Evolutionary conservation across 1,139 yeast genomes (phyloP), one percentile per base, ranked within the genome.

Genomic region (Kodamaea sp.): DNA sequence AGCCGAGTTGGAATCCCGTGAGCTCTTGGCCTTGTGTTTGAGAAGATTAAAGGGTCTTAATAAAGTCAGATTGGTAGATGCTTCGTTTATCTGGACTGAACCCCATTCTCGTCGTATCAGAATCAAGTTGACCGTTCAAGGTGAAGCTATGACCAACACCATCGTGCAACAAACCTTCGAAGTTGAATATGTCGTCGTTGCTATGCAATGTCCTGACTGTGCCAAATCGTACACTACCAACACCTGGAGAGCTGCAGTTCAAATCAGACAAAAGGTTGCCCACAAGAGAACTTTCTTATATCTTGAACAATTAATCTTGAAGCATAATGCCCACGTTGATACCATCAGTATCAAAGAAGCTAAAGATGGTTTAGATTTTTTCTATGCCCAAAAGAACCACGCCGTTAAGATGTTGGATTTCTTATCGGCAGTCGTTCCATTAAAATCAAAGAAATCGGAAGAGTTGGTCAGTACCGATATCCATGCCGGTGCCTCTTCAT

Each of bases 171-270:
- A 94, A 63, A 80, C 89, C 22, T 90, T 92, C 59, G 97, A 89
- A 61, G 97, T 92, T 12, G 97, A 92, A 54, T 92, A 84, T 53
- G 83, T 87, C 14, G 98, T 92, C 33, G 73, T 88, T 45, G 96
- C 97, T 22, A 88, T 89, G 83, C 99, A 92, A 69, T 92, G 99
- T 73, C 83, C 97, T 2, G 99, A 92, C 68, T 92, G 99, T 80
- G 97, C 97, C 34, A 88, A 88, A 61, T 83, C 95, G 1, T 92
- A 84, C 58, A 92, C 98, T 12, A 85, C 94, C 22, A 88, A 94
- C 58, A 92, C 97, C 12, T 92, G 99, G 99, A 82, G 94, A 64
- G 96, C 98, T 7, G 78, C 92, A 10, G 95, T 94, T 25, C 99
- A 94, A 68, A 84, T 94, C 50, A 85, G 98, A 70, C 99, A 92